Conservation (phyloP, 148 eudicot species). For the Cornus suecica region DNA sequence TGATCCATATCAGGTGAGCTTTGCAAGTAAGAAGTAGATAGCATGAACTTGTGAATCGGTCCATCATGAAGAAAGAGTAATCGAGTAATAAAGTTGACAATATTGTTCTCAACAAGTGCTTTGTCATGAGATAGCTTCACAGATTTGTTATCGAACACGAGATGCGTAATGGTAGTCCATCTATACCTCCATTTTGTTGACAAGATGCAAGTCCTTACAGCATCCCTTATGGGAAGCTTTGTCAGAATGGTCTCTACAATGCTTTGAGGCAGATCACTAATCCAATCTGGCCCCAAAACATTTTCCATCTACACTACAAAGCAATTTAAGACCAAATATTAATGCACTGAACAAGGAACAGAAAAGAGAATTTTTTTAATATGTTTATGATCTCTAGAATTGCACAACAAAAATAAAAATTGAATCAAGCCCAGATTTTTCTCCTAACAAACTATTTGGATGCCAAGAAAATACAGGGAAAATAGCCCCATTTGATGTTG, state of each 20-base stretch:
- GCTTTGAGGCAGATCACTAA: constrained; percentile 40
- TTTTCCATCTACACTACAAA: constrained; percentile 16
- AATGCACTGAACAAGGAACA: background rate
- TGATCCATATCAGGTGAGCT: constrained; percentile 67
- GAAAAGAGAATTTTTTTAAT: background rate
- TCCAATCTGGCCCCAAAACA: constrained; percentile 16
- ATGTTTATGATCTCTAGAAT: background rate
- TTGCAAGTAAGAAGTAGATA: constrained; percentile 47
- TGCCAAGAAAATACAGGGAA: background rate
- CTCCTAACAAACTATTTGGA: background rate
- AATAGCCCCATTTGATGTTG: background rate
- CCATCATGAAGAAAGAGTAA: constrained; percentile 68
- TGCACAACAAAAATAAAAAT: background rate
- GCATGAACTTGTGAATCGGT: constrained; percentile 61
- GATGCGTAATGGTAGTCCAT: constrained; percentile 33
- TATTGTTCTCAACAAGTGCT: constrained; percentile 25
- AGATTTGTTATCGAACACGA: constrained; percentile 41
- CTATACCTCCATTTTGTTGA: constrained; percentile 41
- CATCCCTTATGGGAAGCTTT: constrained; percentile 36
- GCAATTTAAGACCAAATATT: background rate
- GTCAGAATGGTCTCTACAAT: constrained; percentile 34
- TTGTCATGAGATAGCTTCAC: constrained; percentile 37
- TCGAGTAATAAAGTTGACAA: constrained; percentile 50
- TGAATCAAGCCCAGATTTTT: background rate
- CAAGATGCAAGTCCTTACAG: constrained; percentile 33